phyloP scores from a whole-genome alignment of 352 stramenopile species.

The Phytopythium mirpurense region DNA sequence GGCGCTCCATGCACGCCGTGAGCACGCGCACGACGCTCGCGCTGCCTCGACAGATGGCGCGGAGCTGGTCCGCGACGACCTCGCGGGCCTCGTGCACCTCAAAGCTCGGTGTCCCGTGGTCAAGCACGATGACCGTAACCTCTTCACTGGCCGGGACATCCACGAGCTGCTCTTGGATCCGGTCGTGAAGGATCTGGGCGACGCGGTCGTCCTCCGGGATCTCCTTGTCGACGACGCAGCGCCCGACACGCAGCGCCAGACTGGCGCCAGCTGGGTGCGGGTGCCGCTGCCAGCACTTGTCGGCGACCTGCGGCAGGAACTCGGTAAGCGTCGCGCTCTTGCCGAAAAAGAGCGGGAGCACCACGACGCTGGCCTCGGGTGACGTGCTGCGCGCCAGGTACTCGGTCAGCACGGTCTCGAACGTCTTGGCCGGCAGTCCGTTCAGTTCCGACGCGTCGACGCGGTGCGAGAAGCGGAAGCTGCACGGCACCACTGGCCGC shows the following conservation, averaged over 20 bases:
- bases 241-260: constrained; percentile 35
- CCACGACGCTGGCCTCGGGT: constrained; percentile 22
- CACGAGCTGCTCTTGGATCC: constrained; percentile 34
- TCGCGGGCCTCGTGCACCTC: constrained; percentile 67
- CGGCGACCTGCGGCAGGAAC: constrained; percentile 55
- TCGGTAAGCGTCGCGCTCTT: constrained; percentile 72
- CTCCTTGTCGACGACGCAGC: constrained; percentile 53
- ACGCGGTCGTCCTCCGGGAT: constrained; percentile 47
- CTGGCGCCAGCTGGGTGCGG: constrained; percentile 3
- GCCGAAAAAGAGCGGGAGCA: constrained; percentile 81
- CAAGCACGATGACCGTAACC: constrained; percentile 64
- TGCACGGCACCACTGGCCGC: constrained; percentile 57
- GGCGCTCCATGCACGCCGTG: constrained; percentile 75
- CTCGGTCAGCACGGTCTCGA: constrained; percentile 55
- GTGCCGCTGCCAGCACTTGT: constrained; percentile 31
- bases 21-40: constrained; percentile 35
- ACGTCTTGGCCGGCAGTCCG: constrained; percentile 52
- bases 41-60: constrained; percentile 23
- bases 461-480: constrained; percentile 76
- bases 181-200: constrained; percentile 54
- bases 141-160: constrained; percentile 16
- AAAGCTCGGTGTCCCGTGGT: constrained; percentile 66
- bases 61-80: constrained; percentile 51
- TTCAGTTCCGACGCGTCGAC: constrained; percentile 55
- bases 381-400: constrained; percentile 22